Base-by-base conservation (phyloP, 192 early-diverging fungal species). In the Phycomyces blakesleeanus region DNA sequence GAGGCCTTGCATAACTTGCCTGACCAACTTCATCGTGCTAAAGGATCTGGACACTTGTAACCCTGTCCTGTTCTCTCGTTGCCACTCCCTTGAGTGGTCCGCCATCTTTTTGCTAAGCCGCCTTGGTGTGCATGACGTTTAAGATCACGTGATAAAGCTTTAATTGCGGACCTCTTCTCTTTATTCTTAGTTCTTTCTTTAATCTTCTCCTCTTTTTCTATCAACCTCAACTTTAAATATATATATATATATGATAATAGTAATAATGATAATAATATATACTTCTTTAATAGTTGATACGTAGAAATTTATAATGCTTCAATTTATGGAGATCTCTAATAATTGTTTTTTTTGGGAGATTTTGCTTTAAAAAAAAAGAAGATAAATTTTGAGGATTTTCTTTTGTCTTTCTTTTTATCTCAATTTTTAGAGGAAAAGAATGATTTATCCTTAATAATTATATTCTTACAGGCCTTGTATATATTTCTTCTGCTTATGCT, bases 21-120 rank as follows among this genome's bases (percentile, higher is more conserved):
- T 60, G 24, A 60, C 58, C 58, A 60, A 60, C 58, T 60, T 60
- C 58, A 60, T 60, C 44, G 44, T 47, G 44, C 44, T 47, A 47
- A 47, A 47, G 18, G 44, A 47, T 47, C 44, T 47, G 44, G 12
- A 18, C 44, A 47, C 44, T 47, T 18, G 44, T 47, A 47, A 47
- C 44, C 44, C 44, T 47, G 29, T 18, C 44, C 44, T 47, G 12
- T 18, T 47, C 15, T 14, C 44, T 47, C 44, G 44, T 47, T 47
- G 44, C 12, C 3, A 34, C 29, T 34, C 29, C 29, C 44, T 47
- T n/a, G 18, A 11, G 12, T 14, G 44, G 44, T 47, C 44, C 44
- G 44, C 44, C 18, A n/a, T 47, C 44, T 47, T 47, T 47, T 47
- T 47, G 44, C 44, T 47, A 47, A 47, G 44, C 44, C 44, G 44